A percentile compares a stretch with the other conserved stretches of the same genome.
Evolutionary conservation across 129 eudicot genomes (phyloP).

Genomic region (Calendula officinalis): DNA sequence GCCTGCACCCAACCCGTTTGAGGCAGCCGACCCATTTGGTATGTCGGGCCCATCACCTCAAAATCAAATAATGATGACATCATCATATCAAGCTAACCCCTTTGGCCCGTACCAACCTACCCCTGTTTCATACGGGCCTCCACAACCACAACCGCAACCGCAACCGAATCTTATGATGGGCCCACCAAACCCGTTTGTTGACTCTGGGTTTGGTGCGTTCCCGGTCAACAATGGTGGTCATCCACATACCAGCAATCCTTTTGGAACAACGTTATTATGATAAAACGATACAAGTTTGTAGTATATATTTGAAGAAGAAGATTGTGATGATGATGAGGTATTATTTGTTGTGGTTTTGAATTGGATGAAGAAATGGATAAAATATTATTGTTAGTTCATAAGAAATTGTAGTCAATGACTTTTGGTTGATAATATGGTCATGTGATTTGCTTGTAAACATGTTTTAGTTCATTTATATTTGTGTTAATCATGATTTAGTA

Average conservation of each 20-base stretch:
- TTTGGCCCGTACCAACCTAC: slow-evolving; percentile 53
- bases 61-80: slow-evolving; percentile 50
- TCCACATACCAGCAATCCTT: slow-evolving; percentile 69
- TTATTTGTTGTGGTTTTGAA: slow-evolving; percentile 24
- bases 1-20: slow-evolving; percentile 93
- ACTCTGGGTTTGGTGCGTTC: slow-evolving; percentile 67
- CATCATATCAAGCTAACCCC: slow-evolving; percentile 5
- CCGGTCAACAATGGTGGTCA: slow-evolving; percentile 51
- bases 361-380: slow-evolving; percentile 24
- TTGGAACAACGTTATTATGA: slow-evolving; percentile 49
- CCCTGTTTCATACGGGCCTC: too few species aligned
- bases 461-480: too few species aligned
- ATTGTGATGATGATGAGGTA: slow-evolving; percentile 17
- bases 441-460: slow-evolving; percentile 10
- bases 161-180: slow-evolving; percentile 43
- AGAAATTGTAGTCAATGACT: slow-evolving; percentile 30
- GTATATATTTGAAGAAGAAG: slow-evolving; percentile 32
- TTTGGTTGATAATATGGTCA: slow-evolving; percentile 32
- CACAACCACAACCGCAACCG: slow-evolving; percentile 10
- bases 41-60: slow-evolving; percentile 45
- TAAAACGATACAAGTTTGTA: neutral
- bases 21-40: slow-evolving; percentile 59
- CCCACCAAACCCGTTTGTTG: slow-evolving; percentile 79
- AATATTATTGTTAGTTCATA: slow-evolving; percentile 29
- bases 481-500: too few species aligned